These are phyloP conservation scores for Komagataella pseudopastoris DNA, from an alignment of 805 yeast species.

Conservation along the genomic window DNA sequence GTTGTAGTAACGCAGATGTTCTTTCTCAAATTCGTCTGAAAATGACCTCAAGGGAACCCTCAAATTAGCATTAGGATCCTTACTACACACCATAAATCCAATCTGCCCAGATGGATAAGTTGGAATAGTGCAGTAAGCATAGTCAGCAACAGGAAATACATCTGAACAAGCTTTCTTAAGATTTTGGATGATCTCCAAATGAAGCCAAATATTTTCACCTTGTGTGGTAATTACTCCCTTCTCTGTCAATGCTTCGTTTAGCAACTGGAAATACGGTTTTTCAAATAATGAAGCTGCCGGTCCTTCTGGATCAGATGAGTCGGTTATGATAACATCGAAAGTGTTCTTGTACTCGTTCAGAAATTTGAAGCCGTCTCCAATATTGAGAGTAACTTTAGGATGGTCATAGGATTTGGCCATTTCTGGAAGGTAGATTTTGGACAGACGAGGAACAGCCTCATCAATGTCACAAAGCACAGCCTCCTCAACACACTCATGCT, in stretches of 20 bases:
- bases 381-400: constrained; percentile 49
- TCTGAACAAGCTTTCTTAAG: constrained; percentile 32
- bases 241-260: constrained; percentile 46
- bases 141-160: constrained; percentile 50
- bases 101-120: constrained; percentile 82
- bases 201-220: constrained; percentile 70
- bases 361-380: constrained; percentile 78
- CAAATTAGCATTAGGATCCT: constrained; percentile 32
- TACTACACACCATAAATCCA: constrained; percentile 64
- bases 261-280: constrained; percentile 55
- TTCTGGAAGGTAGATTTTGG: constrained; percentile 58
- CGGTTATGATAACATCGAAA: constrained; percentile 80
- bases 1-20: constrained; percentile 52
- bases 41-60: constrained; percentile 36
- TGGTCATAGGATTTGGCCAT: constrained; percentile 60
- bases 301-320: constrained; percentile 90
- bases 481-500: constrained; percentile 40
- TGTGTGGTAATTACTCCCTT: constrained; percentile 72
- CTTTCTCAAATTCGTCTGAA: constrained; percentile 29
- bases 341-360: constrained; percentile 28
- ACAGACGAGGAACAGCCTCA: constrained; percentile 60
- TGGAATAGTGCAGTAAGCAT: constrained; percentile 75
- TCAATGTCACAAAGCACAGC: constrained; percentile 86
- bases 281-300: constrained; percentile 89
- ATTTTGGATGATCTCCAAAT: constrained; percentile 34